Evolutionary conservation across 768 basidiomycete genomes (phyloP), one percentile per base, ranked within the genome.

Genomic region (Serendipita indica): DNA sequence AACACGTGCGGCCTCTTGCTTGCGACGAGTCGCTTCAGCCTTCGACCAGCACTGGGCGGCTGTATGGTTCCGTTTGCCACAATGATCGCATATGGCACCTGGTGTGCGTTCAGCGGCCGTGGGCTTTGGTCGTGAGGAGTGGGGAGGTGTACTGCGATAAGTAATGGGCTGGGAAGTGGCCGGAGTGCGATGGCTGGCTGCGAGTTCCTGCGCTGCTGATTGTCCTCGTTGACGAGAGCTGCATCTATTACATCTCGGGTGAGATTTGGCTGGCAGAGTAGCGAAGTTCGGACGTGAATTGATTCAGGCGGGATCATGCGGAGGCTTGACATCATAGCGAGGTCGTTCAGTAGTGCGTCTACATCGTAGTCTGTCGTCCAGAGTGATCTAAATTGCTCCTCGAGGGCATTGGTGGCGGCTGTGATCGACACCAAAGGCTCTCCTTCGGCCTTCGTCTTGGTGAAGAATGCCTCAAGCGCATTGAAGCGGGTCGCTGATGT

Each of bases 381-480:
- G 18, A 64, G 43, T 28, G 58, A 34, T 41, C 60, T 52, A 45
- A 64, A 57, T 45, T 58, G 58, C 14, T 59, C 58, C 62, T 60
- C 60, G 41, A 58, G 46, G 35, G 49, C 43, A 14, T 52, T 43
- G 30, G 58, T 56, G 49, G 59, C 20, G 13, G 33, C 58, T 7
- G 39, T 33, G 22, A 64, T 39, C 13, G 63, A 18, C 20, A 43
- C 20, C 28, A 64, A 59, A 58, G 33, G 39, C 35, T 62, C 60
- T 32, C 59, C 35, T n/a, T 64, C 46, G n/a, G 49, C 49, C 49
- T 64, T 62, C 34, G 10, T 33, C 57, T 62, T 63, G 27, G 22
- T 37, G 25, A 64, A 59, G 27, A 64, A 54, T n/a, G 52, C 45
- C 14, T 64, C 58, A 33, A 58, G 59, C 39, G 63, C 61, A 33